Conservation (phyloP, 2,329 filamentous ascomycete species). For the Cladosporium phlei region DNA sequence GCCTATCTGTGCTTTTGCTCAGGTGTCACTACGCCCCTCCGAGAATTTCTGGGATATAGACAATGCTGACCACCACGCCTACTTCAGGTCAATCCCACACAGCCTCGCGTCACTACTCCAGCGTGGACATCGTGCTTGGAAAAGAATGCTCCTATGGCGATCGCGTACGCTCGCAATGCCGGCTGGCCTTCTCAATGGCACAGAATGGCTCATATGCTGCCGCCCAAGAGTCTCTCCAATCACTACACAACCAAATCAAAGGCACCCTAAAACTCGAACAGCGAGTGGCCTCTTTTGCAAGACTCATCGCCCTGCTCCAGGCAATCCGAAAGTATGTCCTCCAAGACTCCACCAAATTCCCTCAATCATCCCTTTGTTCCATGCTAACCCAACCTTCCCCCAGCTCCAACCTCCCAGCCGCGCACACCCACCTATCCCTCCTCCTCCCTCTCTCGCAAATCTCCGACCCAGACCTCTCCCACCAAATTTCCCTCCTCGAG, state of each 20-base stretch:
- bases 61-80: not conserved
- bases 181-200: slow-evolving; percentile 62
- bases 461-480: slow-evolving; percentile 54
- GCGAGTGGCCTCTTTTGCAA: slow-evolving; percentile 63
- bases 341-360: not conserved
- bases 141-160: slow-evolving; percentile 68
- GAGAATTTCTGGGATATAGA: no score
- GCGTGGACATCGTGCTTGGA: slow-evolving; percentile 70
- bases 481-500: slow-evolving; percentile 55
- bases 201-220: slow-evolving; percentile 67
- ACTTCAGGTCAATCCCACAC: slow-evolving; percentile 43
- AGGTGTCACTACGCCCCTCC: not conserved
- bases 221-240: slow-evolving; percentile 57
- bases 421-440: slow-evolving; percentile 53
- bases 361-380: not conserved
- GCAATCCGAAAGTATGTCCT: slow-evolving; percentile 2
- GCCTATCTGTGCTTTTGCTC: not conserved
- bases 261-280: slow-evolving; percentile 75
- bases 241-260: slow-evolving; percentile 56
- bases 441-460: slow-evolving; percentile 44
- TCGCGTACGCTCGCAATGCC: slow-evolving; percentile 67
- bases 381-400: not conserved
- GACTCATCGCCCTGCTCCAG: slow-evolving; percentile 45
- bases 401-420: slow-evolving; percentile 54
- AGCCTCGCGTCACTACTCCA: slow-evolving; percentile 50